Evolutionary conservation across 2,329 filamentous ascomycete genomes (phyloP).

Genomic region (Nemania abortiva): DNA sequence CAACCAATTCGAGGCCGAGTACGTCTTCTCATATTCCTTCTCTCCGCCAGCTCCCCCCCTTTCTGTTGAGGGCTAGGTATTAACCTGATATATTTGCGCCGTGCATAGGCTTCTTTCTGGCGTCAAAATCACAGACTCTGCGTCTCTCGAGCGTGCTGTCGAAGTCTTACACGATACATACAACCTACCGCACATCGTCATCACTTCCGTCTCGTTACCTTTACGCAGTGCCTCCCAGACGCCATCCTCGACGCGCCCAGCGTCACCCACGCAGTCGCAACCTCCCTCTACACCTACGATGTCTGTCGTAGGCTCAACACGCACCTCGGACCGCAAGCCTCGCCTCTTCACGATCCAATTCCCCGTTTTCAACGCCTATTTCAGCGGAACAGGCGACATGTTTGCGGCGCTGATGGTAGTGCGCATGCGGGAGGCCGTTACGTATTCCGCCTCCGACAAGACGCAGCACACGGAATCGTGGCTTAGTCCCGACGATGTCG

Average conservation of each 20-base stretch:
- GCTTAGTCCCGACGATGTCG: constrained; percentile 80
- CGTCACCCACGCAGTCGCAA: constrained; percentile 57
- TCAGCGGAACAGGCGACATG: constrained; percentile 98
- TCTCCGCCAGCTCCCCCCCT: neutral
- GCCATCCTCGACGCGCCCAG: constrained; percentile 76
- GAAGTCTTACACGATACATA: constrained; percentile 80
- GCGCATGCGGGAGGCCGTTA: constrained; percentile 85
- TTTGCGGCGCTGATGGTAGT: constrained; percentile 92
- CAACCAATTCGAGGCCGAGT: constrained; percentile 98
- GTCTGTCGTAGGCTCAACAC: constrained; percentile 77
- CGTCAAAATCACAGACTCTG: constrained; percentile 82
- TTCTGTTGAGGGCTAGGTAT: neutral
- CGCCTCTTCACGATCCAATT: constrained; percentile 92
- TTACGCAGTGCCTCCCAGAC: constrained; percentile 62
- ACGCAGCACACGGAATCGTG: constrained; percentile 73
- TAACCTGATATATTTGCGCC: neutral
- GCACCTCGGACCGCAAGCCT: constrained; percentile 70
- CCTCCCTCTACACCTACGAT: constrained; percentile 57
- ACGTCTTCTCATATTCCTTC: constrained; percentile 52
- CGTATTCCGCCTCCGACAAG: constrained; percentile 1
- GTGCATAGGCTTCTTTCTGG: constrained; percentile 79
- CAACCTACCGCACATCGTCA: constrained; percentile 86
- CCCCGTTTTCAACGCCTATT: constrained; percentile 90
- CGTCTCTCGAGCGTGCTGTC: constrained; percentile 79
- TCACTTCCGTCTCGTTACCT: constrained; percentile 85